phyloP scores from a whole-genome alignment of 129 eudicot species.

The Oenanthe sinensis region DNA sequence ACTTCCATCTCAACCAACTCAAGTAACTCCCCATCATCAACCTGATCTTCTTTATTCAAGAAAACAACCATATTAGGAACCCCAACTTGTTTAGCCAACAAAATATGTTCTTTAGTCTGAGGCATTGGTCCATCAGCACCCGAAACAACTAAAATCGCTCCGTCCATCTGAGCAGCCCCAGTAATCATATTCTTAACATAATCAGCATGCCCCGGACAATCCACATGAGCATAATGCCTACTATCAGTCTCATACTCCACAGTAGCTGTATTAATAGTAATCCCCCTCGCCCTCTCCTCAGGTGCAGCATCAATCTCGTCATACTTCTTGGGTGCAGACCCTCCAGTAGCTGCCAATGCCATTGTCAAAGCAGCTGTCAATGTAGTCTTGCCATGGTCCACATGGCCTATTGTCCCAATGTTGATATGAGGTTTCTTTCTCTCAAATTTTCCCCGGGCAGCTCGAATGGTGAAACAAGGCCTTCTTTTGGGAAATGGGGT shows the following conservation, averaged over 20 bases:
- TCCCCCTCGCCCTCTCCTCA: constrained; percentile 42
- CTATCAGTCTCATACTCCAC: constrained; percentile 50
- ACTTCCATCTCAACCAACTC: constrained; percentile 42
- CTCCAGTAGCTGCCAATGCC: constrained; percentile 38
- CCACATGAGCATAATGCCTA: constrained; percentile 54
- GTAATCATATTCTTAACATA: constrained; percentile 47
- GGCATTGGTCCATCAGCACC: constrained; percentile 63
- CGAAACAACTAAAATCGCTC: constrained; percentile 35
- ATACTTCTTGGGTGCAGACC: constrained; percentile 40
- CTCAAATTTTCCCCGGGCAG: constrained; percentile 48
- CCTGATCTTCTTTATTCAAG: constrained; percentile 42
- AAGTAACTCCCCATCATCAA: constrained; percentile 42
- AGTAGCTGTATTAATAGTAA: constrained; percentile 47
- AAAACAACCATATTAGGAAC: constrained; percentile 43
- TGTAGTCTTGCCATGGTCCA: constrained; percentile 54
- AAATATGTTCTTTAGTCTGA: constrained; percentile 45
- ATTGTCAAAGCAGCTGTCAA: constrained; percentile 50
- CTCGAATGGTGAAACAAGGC: constrained; percentile 20
- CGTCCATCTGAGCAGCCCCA: constrained; percentile 52
- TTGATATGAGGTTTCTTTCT: constrained; percentile 46
- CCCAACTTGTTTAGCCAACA: constrained; percentile 47
- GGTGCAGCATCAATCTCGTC: constrained; percentile 59
- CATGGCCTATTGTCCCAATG: constrained; percentile 50
- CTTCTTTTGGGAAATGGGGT: constrained; percentile 10
- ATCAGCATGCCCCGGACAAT: constrained; percentile 48